phyloP scores from a whole-genome alignment of 1,284 basidiomycete species.

The Chalciporus sp. region DNA sequence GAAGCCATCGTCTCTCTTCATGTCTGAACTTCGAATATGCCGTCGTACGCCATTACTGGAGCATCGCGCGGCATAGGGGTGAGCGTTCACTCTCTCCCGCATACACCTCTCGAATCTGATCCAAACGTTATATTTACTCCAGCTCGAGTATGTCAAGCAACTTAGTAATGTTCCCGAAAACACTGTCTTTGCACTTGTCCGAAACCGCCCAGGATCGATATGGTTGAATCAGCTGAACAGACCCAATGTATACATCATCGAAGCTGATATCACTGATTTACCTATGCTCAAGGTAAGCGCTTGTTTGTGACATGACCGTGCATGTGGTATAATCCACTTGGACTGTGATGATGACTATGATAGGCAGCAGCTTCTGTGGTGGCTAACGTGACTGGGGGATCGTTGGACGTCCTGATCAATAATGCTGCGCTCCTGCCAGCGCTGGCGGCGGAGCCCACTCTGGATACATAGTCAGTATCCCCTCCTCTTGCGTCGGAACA shows the following conservation, averaged over 20 bases:
- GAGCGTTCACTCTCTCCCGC: constrained; percentile 6
- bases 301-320: no score
- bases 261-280: constrained; percentile 37
- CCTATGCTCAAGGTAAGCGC: constrained; percentile 28
- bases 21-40: constrained; percentile 16
- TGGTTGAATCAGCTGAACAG: constrained; percentile 20
- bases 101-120: constrained; percentile 16
- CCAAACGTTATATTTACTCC: background rate
- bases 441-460: no score
- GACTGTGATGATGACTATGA: no score
- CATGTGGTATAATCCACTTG: no score
- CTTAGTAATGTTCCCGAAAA: constrained; percentile 27
- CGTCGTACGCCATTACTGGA: constrained; percentile 35
- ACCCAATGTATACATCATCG: constrained; percentile 34
- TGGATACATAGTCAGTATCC: constrained; percentile 24
- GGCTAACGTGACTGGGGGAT: constrained; percentile 32
- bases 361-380: no score
- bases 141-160: constrained; percentile 40
- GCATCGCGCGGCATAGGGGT: constrained; percentile 6
- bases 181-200: constrained; percentile 37
- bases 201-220: constrained; percentile 25
- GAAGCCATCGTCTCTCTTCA: no score
- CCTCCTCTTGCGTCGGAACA: no score
- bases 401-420: constrained; percentile 40
- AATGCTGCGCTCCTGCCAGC: constrained; percentile 27